phyloP scores from a whole-genome alignment of 768 basidiomycete species.

The Russula virescens region DNA sequence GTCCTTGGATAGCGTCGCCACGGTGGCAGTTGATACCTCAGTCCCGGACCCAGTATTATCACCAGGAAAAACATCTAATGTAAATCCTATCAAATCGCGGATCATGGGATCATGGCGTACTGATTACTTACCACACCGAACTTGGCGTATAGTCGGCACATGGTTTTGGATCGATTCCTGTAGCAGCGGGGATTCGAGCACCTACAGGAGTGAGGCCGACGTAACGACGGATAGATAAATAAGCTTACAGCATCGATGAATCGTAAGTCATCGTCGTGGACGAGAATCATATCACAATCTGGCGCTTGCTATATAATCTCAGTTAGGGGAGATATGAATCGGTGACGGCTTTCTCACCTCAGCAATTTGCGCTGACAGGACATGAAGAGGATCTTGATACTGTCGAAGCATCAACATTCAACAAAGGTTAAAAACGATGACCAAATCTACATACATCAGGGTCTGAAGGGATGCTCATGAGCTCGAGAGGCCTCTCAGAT shows the following conservation, averaged over 20 bases:
- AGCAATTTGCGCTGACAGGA: neutral
- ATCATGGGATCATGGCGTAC: neutral
- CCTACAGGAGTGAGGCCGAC: neutral
- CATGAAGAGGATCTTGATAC: neutral
- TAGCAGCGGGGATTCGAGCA: neutral
- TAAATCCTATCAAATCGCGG: neutral
- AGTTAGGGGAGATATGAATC: neutral
- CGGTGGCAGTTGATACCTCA: neutral
- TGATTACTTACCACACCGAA: neutral
- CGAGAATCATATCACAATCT: neutral
- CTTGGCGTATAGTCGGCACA: too few species aligned
- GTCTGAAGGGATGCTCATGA: neutral
- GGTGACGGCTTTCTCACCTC: neutral
- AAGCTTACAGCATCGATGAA: neutral
- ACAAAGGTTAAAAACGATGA: neutral
- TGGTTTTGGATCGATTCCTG: neutral
- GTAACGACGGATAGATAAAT: neutral
- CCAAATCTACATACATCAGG: neutral
- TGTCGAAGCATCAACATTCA: neutral
- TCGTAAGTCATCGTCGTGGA: neutral
- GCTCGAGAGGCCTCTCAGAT: neutral
- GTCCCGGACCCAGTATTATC: neutral
- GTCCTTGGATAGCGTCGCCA: neutral
- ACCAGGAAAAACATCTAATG: neutral
- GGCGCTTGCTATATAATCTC: neutral